Evolutionary conservation across 2,329 filamentous ascomycete genomes (phyloP), one percentile per base, ranked within the genome.

Genomic region (Pseudogymnoascus sp.): DNA sequence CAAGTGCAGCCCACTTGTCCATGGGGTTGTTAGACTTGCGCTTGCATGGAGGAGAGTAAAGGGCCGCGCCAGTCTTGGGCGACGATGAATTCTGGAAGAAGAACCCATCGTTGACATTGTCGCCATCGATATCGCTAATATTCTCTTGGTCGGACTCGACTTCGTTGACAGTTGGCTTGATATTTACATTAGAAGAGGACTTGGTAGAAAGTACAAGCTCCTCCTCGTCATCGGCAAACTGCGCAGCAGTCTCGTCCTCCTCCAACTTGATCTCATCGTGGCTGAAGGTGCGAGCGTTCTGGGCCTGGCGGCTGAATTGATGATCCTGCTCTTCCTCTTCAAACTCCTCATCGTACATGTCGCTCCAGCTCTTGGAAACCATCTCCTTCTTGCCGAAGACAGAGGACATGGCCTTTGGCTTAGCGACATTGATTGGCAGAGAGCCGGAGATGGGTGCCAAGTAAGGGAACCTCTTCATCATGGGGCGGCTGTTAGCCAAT

Each of bases 301-400:
- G 80, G 72, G 78, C 76, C 65, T 77, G 78, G 33, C 79, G 77
- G 75, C 87, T 83, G 27, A 88, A 76, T 5, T 78, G 78, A 64
- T 81, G 76, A 69, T 87, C 83, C 36, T 81, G 79, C 68, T 89
- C 84, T 65, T 88, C 86, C 66, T 89, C 87, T 70, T 94, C 92
- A 52, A 80, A 78, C 61, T 97, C 93, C 74, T 97, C 93, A 63
- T 97, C 93, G 88, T 92, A 97, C 74, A 97, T 86, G 74, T 99
- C 94, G 71, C 92, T 96, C 94, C 94, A 99, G 80, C 94, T 97
- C 87, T 97, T 97, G 62, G 94, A 96, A 58, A 95, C 90, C 58
- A 83, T 79, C 52, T 93, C 88, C 72, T 88, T 86, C 71, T 86
- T 86, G 60, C 89, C 90, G 72, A 96, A 93, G 59, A 93, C 84